Evolutionary conservation across 495 filamentous ascomycete genomes (phyloP), one percentile per base, ranked within the genome.

Genomic region (Trypethelium eluteriae): DNA sequence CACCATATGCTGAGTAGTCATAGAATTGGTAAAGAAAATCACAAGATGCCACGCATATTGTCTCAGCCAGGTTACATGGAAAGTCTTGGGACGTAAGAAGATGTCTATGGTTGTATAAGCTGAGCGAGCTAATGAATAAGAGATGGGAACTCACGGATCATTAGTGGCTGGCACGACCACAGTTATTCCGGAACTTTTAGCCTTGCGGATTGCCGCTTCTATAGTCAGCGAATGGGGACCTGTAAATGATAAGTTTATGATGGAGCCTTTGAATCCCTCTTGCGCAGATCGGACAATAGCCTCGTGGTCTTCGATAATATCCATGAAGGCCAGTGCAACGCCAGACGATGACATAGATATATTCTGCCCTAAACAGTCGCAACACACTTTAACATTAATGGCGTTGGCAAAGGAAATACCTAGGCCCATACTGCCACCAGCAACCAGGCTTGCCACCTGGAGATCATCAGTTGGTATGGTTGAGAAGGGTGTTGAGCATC

Each of bases 181-280:
- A 3, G 14, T 32, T 9, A 59, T 14, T 9, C 53, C 53, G 6
- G 18, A 5, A 10, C 6, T 6, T 9, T 36, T 14, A 9, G 32
- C 18, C 5, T 59, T 2, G 7, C 7, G 25, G 7, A 59, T 59
- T 36, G 53, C 32, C 11, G 7, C 7, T 14, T 4, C 25, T 14
- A 36, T 59, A 36, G 14, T 4, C 36, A 5, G 5, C 14, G 53
- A 59, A 14, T 35, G 36, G 9, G 11, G 11, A 4, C 5, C 18
- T 36, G 4, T 35, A 7, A 59, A 9, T 3, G 53, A 34, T 4
- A 59, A 32, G 36, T 59, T 59, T 10, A 59, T 36, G 32, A 59
- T 59, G 5, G 53, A 59, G 53, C 53, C 53, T 36, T 36, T 59
- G 53, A 59, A 59, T 36, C 53, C n/a, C 2, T 34, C 14, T 59